Base-by-base conservation (phyloP, 2,329 filamentous ascomycete genomes). In the Penicillium digitatum region DNA sequence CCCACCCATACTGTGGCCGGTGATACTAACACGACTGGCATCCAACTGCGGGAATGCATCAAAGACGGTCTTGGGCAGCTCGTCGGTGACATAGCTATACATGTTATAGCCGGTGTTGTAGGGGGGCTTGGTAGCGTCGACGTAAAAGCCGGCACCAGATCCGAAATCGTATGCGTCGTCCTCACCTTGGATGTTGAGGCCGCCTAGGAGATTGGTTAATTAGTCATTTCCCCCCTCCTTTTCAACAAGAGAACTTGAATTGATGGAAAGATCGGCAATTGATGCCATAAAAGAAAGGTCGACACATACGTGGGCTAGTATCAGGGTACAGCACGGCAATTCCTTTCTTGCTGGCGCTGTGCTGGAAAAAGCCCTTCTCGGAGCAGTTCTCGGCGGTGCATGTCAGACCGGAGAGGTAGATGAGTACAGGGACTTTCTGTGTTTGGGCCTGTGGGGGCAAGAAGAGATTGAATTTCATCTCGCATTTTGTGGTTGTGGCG, bases 281-380 rank as follows among this genome's bases (percentile, higher is more conserved):
- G 39, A 26, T 26, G 38, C 8, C 18, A 35, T 34, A 24, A 44
- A 38, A 10, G 11, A 52, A 26, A 27, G 31, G 27, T 31, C 20
- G 14, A 76, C 81, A 76, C 81, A 49, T 79, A 87, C 93, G 85
- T 54, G 94, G 94, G 54, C 89, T 95, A 22, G 94, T 99, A 78
- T 99, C 94, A 1, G 94, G 94, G 77, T 91, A 97, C 51, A 96
- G 83, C 54, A 99, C 78, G n/a, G 94, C 94, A 72, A 99, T 89
- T 68, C 89, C 89, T 71, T 86, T 87, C 66, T 86, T 80, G 54
- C 86, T 82, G 45, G 94, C 94, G 60, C 84, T 83, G 66, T 88
- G 85, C 72, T 96, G 92, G 76, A 99, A 89, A 81, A 96, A 97
- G 50, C 92, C 94, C 72, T 87, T 87, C 69, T 87, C 84, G 2